Base-by-base conservation (phyloP, 768 basidiomycete species). In the Auriculariales sp. region DNA sequence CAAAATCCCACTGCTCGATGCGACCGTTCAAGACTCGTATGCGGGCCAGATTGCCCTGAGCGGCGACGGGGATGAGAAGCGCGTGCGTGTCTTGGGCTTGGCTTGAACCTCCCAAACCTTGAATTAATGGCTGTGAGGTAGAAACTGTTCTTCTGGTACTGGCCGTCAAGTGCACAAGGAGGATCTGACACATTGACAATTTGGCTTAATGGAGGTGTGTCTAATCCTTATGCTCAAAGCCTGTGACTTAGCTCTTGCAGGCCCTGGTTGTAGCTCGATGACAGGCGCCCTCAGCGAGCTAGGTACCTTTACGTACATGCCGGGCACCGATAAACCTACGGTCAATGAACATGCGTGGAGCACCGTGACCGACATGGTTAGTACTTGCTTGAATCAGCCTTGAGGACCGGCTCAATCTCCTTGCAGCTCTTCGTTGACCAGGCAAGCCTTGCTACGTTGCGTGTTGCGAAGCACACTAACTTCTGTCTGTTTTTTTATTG, bases 291-390 rank as follows among this genome's bases (percentile, higher is more conserved):
- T 36, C 10, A 36, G 22, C n/a, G 54, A 54, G 46, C 49, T 52
- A n/a, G 54, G 54, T 2, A 48, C 54, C 22, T 45, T 52, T 9
- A 39, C 52, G 11, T 55, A 53, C 54, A 34, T 45, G 27, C 53
- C 53, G 11, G 52, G 46, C 9, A 30, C 30, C n/a, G 17, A 10
- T 15, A 47, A 35, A 5, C 52, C 49, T 10, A 31, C 27, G 15
- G 30, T 42, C 22, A 55, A 53, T 27, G 29, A 6, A 25, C 14
- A 55, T 28, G 47, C 45, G 19, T 53, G 49, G 52, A 34, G 25
- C 11, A 46, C 45, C 15, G 19, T 30, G n/a, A n/a, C 25, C 7
- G 49, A 49, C 27, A 33, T 49, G 24, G 49, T 49, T 22, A 9
- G 49, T n/a, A 14, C 6, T 5, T 17, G 12, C 11, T 14, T 25